Evolutionary conservation across 148 eudicot genomes (phyloP).

Genomic region (Persicaria tinctoria): DNA sequence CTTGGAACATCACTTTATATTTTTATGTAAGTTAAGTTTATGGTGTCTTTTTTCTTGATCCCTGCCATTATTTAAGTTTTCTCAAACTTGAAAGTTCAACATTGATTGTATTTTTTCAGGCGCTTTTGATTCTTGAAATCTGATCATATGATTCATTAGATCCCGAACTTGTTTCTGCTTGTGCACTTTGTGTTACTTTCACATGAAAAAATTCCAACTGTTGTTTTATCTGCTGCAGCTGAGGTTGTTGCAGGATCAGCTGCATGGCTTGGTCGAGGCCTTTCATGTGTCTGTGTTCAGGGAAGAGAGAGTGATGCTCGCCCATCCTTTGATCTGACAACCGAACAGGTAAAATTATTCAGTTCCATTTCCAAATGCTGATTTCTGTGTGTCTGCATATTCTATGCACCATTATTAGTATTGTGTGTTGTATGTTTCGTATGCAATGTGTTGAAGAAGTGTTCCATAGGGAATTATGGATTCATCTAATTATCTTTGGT

Average conservation of each 20-base stretch:
- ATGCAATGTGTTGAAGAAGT: not conserved
- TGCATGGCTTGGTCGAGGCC: conserved; percentile 97
- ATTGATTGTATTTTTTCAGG: not conserved
- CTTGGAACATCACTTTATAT: conserved; percentile 5
- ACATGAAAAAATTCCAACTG: not conserved
- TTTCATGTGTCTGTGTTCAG: conserved; percentile 97
- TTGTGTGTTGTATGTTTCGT: not conserved
- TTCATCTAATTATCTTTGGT: not conserved
- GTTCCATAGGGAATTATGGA: not conserved
- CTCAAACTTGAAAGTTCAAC: not conserved
- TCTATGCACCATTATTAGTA: no score
- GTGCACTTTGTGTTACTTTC: not conserved
- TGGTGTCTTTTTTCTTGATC: conserved; percentile 1
- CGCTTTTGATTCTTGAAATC: not conserved
- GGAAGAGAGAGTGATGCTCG: conserved; percentile 89
- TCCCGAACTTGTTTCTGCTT: not conserved
- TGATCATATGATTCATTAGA: not conserved
- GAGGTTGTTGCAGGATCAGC: conserved; percentile 98
- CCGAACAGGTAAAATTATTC: conserved; percentile 48
- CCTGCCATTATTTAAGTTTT: not conserved
- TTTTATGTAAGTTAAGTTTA: conserved; percentile 1
- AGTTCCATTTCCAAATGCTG: not conserved
- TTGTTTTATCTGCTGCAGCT: conserved; percentile 31
- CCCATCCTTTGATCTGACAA: conserved; percentile 86
- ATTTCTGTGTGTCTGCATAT: not conserved